Base-by-base conservation (phyloP, 352 stramenopile genomes). In the Thalassiosira hispida region DNA sequence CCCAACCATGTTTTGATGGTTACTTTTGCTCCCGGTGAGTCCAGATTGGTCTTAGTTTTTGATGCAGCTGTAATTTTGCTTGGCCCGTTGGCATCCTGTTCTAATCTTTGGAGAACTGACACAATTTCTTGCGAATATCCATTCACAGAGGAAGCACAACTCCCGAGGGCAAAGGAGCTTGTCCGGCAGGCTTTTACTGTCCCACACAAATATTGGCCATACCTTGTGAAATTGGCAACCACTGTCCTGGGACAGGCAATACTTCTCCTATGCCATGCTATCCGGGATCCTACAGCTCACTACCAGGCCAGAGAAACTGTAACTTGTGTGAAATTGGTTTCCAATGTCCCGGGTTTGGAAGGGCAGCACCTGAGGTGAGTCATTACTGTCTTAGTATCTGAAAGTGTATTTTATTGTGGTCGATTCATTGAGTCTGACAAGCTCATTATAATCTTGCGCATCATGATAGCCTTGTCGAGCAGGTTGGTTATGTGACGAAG, bases 1-100 rank as follows among this genome's bases (percentile, higher is more conserved):
- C 97, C 40, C 97, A 99, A 71, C 90, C 85, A 46, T 99, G 97
- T 63, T 98, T 97, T 69, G 79, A 93, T 40, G 97, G 97, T 0
- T 98, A 98, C 79, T 99, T 98, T 76, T 99, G 97, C 85, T 95
- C 97, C 0, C 89, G 92, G 23, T 96, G 96, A 23, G 98, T 95
- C 7, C 85, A 79, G 0, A 38, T 38, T 38, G 12, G n/a, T n/a
- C n/a, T n/a, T n/a, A n/a, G n/a, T n/a, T n/a, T n/a, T n/a, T n/a
- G 42, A 25, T 51, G 31, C 3, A 38, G 31, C 3, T 38, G 31
- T 4, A 20, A 55, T 55, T 25, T 38, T 38, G 38, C 14, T 47
- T 47, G 38, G 7, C 4, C 11, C 38, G 2, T 18, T n/a, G n/a
- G n/a, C n/a, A n/a, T n/a, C n/a, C n/a, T n/a, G n/a, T n/a, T n/a